phyloP scores from a whole-genome alignment of 306 rosid species.

The Crotalaria pallida region DNA sequence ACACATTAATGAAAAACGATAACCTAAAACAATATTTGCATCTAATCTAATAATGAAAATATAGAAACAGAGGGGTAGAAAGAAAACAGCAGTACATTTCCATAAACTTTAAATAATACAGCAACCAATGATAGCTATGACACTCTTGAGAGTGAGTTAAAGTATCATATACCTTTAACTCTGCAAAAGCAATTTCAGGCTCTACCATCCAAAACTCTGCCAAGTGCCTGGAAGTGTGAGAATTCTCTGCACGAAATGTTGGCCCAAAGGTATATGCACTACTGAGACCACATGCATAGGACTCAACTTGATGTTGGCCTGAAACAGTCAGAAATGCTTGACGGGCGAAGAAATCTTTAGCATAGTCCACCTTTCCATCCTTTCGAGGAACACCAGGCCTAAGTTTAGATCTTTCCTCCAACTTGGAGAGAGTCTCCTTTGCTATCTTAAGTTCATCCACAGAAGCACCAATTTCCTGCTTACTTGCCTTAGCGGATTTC shows the following conservation, averaged over 20 bases:
- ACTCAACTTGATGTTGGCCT: slow-evolving; percentile 93
- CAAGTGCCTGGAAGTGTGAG: slow-evolving; percentile 95
- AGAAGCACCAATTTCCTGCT: slow-evolving; percentile 53
- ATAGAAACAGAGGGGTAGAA: neutral
- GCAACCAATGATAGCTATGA: neutral
- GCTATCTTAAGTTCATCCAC: slow-evolving; percentile 68
- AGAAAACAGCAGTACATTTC: neutral
- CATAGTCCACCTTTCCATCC: slow-evolving; percentile 85
- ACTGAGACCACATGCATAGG: slow-evolving; percentile 76
- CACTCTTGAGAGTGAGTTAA: neutral
- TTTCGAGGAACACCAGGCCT: slow-evolving; percentile 74
- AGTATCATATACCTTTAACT: slow-evolving; percentile 49
- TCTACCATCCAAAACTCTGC: slow-evolving; percentile 99
- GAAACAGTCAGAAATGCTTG: slow-evolving; percentile 97
- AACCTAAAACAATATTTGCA: slow-evolving; percentile 6
- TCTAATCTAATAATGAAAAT: neutral
- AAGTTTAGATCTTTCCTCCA: slow-evolving; percentile 84
- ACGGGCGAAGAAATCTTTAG: slow-evolving; percentile 85
- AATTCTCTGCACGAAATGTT: slow-evolving; percentile 92
- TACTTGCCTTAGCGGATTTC: slow-evolving; percentile 67
- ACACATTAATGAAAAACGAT: slow-evolving; percentile 6
- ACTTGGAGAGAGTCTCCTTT: slow-evolving; percentile 53
- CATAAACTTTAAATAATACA: neutral
- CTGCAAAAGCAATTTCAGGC: slow-evolving; percentile 97
- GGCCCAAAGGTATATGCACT: slow-evolving; percentile 95